Evolutionary conservation across 805 yeast species (phyloP).

Genomic region (Metschnikowia kofuensis): DNA sequence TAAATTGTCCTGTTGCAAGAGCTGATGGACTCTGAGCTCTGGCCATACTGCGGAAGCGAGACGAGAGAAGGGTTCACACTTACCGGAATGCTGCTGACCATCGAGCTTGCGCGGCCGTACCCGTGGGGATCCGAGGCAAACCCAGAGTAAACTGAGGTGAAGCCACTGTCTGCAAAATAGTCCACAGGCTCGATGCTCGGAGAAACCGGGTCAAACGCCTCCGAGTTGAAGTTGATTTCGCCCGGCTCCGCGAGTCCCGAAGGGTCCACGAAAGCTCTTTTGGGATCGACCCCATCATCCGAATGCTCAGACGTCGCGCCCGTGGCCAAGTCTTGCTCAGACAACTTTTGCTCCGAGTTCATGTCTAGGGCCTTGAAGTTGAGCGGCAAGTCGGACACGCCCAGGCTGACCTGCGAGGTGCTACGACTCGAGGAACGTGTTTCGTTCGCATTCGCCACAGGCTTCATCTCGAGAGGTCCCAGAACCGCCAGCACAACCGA

Average conservation of each 20-base stretch:
- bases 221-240: conserved; percentile 1
- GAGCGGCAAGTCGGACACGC: conserved; percentile 5
- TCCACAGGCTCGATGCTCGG: conserved; percentile 4
- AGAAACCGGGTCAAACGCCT: conserved; percentile 2
- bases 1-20: conserved; percentile 65
- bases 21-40: conserved; percentile 30
- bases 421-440: not conserved
- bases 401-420: conserved; percentile 5
- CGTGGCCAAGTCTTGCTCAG: not conserved
- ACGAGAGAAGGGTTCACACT: conserved; percentile 1
- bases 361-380: conserved; percentile 3
- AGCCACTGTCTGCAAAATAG: conserved; percentile 2
- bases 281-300: not conserved
- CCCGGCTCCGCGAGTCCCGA: not conserved
- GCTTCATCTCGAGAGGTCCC: not conserved
- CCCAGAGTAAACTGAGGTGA: conserved; percentile 2
- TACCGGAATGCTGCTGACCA: not conserved
- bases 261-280: not conserved
- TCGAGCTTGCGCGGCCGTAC: not conserved
- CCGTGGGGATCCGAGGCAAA: conserved; percentile 1
- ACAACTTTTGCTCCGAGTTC: not conserved
- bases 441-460: not conserved
- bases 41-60: conserved; percentile 8
- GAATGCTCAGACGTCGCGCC: conserved; percentile 10
- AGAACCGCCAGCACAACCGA: conserved; percentile 1